phyloP scores from a whole-genome alignment of 2,329 filamentous ascomycete species.

The Gliomastix tumulicola region DNA sequence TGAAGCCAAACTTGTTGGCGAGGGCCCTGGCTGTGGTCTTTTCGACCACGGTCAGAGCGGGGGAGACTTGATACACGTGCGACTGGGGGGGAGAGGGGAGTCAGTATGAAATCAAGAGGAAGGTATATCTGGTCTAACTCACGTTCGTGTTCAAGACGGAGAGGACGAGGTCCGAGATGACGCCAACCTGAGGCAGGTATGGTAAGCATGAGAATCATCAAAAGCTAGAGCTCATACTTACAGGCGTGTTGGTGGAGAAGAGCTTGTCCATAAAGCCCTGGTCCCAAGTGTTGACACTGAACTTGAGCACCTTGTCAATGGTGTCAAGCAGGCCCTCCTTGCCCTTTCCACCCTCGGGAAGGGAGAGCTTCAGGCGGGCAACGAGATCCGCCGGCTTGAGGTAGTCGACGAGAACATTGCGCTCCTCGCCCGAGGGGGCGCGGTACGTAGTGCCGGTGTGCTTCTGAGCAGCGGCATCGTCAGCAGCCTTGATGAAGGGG shows the following conservation, averaged over 20 bases:
- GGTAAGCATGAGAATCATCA: slow-evolving; percentile 3
- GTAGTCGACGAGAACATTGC: slow-evolving; percentile 57
- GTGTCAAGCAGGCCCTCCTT: slow-evolving; percentile 69
- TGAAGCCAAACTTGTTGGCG: slow-evolving; percentile 71
- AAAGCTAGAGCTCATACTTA: slow-evolving; percentile 19
- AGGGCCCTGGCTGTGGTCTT: slow-evolving; percentile 71
- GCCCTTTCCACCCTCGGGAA: slow-evolving; percentile 53
- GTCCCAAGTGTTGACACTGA: slow-evolving; percentile 98
- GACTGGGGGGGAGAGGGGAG: slow-evolving; percentile 38
- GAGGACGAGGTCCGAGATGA: slow-evolving; percentile 78
- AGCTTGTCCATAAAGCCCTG: slow-evolving; percentile 95
- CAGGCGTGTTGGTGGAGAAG: slow-evolving; percentile 83
- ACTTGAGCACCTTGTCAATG: slow-evolving; percentile 65
- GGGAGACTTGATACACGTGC: slow-evolving; percentile 91
- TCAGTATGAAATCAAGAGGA: slow-evolving; percentile 1
- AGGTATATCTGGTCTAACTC: slow-evolving; percentile 20
- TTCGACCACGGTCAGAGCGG: slow-evolving; percentile 79
- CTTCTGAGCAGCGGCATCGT: slow-evolving; percentile 50
- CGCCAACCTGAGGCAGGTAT: slow-evolving; percentile 54
- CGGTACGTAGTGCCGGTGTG: slow-evolving; percentile 39
- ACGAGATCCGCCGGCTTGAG: slow-evolving; percentile 51
- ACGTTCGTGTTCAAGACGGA: slow-evolving; percentile 86
- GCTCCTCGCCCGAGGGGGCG: slow-evolving; percentile 26
- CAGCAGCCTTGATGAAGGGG: slow-evolving; percentile 64
- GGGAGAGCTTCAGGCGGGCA: slow-evolving; percentile 47